Percentiles rank a stretch among this genome's conserved stretches.
These are phyloP conservation scores for Populus euphratica DNA, from an alignment of 345 rosid species.

Conservation along the genomic window DNA sequence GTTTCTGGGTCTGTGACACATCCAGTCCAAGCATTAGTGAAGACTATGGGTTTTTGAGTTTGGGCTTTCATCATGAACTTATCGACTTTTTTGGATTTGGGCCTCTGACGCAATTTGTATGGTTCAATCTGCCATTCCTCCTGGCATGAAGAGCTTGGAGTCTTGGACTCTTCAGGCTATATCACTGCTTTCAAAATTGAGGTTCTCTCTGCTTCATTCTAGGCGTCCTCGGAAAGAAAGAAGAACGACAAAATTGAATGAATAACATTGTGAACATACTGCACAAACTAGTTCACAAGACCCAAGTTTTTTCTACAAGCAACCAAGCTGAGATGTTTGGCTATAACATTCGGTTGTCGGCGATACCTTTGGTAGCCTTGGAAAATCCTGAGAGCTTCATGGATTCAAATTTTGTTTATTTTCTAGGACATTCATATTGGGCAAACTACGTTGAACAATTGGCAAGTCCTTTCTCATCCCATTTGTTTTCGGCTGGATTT, in stretches of 20 bases:
- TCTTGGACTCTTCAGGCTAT: neutral
- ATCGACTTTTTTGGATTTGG: too few species aligned
- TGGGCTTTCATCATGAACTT: too few species aligned
- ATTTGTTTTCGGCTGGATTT: neutral
- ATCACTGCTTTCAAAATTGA: constrained; percentile 18
- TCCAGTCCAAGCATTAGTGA: too few species aligned
- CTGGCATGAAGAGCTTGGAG: constrained; percentile 14
- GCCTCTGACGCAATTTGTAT: neutral
- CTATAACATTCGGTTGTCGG: neutral
- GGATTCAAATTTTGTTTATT: too few species aligned
- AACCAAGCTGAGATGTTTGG: neutral
- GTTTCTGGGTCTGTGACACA: too few species aligned
- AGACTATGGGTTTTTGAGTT: too few species aligned
- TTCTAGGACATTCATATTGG: neutral
- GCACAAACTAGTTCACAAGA: neutral
- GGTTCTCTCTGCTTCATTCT: neutral
- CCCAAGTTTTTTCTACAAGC: neutral
- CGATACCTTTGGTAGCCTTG: neutral
- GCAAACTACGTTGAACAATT: neutral
- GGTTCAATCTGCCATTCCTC: constrained; percentile 21
- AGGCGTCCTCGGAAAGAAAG: neutral
- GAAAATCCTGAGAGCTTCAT: neutral
- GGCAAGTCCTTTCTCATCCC: neutral
- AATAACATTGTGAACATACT: neutral
- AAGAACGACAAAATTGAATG: neutral